Evolutionary conservation across 2,329 filamentous ascomycete species (phyloP), one percentile per base, ranked within the genome.

Genomic region (Pestalotiopsis sp.): DNA sequence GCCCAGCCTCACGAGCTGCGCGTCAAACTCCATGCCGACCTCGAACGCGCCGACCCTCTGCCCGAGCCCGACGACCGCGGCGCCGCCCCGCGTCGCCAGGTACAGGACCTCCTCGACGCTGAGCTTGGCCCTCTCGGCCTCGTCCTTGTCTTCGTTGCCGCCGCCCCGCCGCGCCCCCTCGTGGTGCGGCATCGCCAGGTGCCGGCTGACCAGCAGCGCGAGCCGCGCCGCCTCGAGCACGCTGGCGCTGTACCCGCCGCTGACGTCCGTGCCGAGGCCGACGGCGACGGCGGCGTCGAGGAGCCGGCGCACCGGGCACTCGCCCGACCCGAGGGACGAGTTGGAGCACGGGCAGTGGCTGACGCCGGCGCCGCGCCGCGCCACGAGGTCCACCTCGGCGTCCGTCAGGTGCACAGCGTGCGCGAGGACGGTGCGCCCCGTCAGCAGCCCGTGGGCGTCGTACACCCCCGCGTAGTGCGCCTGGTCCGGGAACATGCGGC

Each of bases 281-380:
- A 98, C 90, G 0, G 88, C 89, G 60, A 98, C 86, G 0, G 93
- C 94, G 65, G 87, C 86, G 25, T 94, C 87, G 65, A 97, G 84
- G 73, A 97, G 78, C 80, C 87, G 87, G 20, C 95, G 86, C 2
- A 99, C 91, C 3, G 88, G 89, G 9, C 93, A 93, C 63, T 91
- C 87, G 0, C 96, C 96, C 25, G 25, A 27, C 25, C 25, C 25
- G 25, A 99, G 85, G 0, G 93, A 90, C 5, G 90, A 91, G 80
- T 99, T 99, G 74, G 91, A 94, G 67, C 92, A 93, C 0, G 95
- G 95, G 78, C 95, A 98, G 80, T 98, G 95, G 4, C 89, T 88
- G 20, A 98, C 86, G 73, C 93, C 93, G 4, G 89, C 84, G 3
- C 87, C 81, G 0, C 91, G 83, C 2, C 76, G 69, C 0, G 87